Conservation (phyloP, 371 early-diverging fungal genomes). For the Zopfochytrium polystomum region DNA sequence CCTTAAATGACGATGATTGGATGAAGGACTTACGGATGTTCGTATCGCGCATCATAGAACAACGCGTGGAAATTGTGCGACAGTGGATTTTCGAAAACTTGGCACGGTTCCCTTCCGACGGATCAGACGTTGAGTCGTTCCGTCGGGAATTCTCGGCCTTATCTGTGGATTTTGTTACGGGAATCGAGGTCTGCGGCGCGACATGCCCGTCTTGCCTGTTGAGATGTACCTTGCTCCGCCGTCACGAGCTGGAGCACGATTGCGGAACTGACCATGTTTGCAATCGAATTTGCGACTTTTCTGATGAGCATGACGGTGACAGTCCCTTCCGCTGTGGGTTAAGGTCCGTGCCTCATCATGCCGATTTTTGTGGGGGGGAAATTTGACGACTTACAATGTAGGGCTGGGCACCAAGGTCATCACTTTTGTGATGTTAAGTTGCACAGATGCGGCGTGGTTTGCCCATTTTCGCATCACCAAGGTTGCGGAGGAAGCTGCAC, state of each 20-base stretch:
- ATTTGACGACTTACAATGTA: background rate
- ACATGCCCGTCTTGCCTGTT: slow-evolving; percentile 7
- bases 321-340: background rate
- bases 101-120: slow-evolving; percentile 2
- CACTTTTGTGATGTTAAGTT: slow-evolving; percentile 7
- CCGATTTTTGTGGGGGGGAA: background rate
- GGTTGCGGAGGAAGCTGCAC: background rate
- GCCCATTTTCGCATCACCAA: background rate
- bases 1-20: slow-evolving; percentile 7
- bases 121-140: background rate
- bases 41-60: background rate
- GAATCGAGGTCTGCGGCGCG: slow-evolving; percentile 3
- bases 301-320: slow-evolving; percentile 18
- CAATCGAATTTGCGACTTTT: slow-evolving; percentile 19
- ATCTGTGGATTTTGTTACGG: background rate
- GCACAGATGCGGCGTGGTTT: slow-evolving; percentile 17
- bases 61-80: slow-evolving; percentile 4
- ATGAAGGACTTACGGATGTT: background rate
- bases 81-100: slow-evolving; percentile 1
- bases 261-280: slow-evolving; percentile 32
- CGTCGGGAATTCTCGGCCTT: background rate
- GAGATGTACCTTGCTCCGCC: slow-evolving; percentile 13
- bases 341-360: background rate
- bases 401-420: background rate
- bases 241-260: slow-evolving; percentile 19